phyloP scores from a whole-genome alignment of 2,329 filamentous ascomycete species.

The Cladosporium cucumerinum region DNA sequence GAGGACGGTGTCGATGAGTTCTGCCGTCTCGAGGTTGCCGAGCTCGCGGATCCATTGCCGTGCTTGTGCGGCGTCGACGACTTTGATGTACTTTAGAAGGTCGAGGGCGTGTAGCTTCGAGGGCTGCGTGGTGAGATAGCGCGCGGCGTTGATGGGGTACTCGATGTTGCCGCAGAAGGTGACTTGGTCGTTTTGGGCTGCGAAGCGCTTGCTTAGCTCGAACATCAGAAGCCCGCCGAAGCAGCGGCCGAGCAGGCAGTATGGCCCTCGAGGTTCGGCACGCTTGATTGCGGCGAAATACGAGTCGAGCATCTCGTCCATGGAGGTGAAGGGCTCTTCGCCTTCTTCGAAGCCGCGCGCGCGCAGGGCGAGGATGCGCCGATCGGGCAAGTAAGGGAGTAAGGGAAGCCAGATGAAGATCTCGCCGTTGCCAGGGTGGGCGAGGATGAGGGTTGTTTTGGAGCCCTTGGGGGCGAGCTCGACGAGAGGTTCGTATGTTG shows the following conservation, averaged over 20 bases:
- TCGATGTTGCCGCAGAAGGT: background rate
- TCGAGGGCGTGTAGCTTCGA: background rate
- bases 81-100: background rate
- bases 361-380: constrained; percentile 49
- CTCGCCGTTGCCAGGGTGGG: constrained; percentile 41
- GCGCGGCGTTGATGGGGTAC: background rate
- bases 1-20: background rate
- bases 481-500: constrained; percentile 14
- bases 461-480: constrained; percentile 16
- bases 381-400: constrained; percentile 38
- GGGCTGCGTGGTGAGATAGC: background rate
- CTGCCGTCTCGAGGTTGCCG: background rate
- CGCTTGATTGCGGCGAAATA: constrained; percentile 44
- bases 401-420: constrained; percentile 40
- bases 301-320: constrained; percentile 40
- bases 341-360: constrained; percentile 43
- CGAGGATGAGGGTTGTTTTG: constrained; percentile 33
- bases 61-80: background rate
- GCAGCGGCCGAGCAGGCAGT: constrained; percentile 52
- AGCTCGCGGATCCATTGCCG: background rate
- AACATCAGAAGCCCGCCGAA: constrained; percentile 52
- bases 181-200: constrained; percentile 23
- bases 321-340: constrained; percentile 38
- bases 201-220: constrained; percentile 48
- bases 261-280: constrained; percentile 49